Conservation (phyloP, 331 rosid genomes). For the Telfairia occidentalis region DNA sequence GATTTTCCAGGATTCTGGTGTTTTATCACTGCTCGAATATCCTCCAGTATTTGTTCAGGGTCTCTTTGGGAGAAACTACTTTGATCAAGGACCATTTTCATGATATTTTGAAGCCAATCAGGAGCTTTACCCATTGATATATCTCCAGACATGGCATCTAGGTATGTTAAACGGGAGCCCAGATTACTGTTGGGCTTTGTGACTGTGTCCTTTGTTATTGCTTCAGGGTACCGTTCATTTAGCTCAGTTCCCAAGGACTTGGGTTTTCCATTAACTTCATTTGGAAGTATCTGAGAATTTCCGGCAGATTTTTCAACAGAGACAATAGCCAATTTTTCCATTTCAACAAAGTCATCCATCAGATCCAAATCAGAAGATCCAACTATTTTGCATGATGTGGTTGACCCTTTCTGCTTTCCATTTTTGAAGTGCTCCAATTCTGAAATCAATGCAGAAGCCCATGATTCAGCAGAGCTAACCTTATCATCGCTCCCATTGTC, state of each 20-base stretch:
- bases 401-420: constrained; percentile 37
- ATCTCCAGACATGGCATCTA: constrained; percentile 22
- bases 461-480: constrained; percentile 64
- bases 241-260: constrained; percentile 27
- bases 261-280: constrained; percentile 23
- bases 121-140: constrained; percentile 13
- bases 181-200: constrained; percentile 24
- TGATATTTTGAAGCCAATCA: constrained; percentile 4
- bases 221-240: constrained; percentile 23
- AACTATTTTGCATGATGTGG: constrained; percentile 26
- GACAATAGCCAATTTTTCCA: constrained; percentile 82
- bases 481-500: constrained; percentile 64
- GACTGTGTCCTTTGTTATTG: constrained; percentile 27
- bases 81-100: constrained; percentile 4
- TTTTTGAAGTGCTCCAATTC: constrained; percentile 57
- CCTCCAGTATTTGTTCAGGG: constrained; percentile 12
- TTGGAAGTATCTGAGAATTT: constrained; percentile 28
- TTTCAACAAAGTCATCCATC: constrained; percentile 88
- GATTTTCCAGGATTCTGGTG: not conserved
- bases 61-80: not conserved
- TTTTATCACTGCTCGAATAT: constrained; percentile 1
- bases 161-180: constrained; percentile 27
- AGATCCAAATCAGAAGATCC: constrained; percentile 57
- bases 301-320: constrained; percentile 40
- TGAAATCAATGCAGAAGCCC: constrained; percentile 67